phyloP scores from a whole-genome alignment of 495 filamentous ascomycete genomes.

The Aspergillus sclerotioniger region DNA sequence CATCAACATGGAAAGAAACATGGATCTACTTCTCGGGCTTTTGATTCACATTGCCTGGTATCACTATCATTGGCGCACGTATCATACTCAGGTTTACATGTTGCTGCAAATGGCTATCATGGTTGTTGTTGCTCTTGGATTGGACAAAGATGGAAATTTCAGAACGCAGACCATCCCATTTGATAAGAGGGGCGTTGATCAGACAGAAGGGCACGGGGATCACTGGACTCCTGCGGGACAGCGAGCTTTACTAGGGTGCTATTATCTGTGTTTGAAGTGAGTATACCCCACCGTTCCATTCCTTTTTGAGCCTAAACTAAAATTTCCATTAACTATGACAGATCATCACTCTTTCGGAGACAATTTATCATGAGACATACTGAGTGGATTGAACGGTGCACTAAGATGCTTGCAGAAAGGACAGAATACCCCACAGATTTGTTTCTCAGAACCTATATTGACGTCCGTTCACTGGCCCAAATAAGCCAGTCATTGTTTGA shows the following conservation, averaged over 20 bases:
- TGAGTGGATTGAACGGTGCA: conserved; percentile 2
- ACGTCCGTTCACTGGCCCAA: neutral
- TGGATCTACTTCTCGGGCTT: conserved; percentile 15
- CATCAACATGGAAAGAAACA: conserved; percentile 1
- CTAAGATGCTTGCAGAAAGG: neutral
- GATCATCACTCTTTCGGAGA: conserved; percentile 7
- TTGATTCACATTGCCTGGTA: conserved; percentile 18
- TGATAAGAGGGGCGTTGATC: neutral
- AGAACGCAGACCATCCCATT: neutral
- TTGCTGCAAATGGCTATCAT: conserved; percentile 6
- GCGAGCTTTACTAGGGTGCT: conserved; percentile 4
- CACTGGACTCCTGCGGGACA: neutral
- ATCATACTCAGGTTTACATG: conserved; percentile 11
- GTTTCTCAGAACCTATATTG: neutral
- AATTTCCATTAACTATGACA: neutral
- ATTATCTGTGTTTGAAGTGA: conserved; percentile 8
- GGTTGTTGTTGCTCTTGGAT: neutral
- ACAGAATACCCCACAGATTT: conserved; percentile 5
- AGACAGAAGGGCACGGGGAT: neutral
- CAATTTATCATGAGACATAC: conserved; percentile 7
- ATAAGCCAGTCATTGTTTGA: neutral
- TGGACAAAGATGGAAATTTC: neutral
- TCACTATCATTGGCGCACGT: conserved; percentile 9
- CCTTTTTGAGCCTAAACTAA: neutral
- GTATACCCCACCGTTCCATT: neutral